Conservation (phyloP, 202 grass and related monocot species). For the Brachypodium distachyon region DNA sequence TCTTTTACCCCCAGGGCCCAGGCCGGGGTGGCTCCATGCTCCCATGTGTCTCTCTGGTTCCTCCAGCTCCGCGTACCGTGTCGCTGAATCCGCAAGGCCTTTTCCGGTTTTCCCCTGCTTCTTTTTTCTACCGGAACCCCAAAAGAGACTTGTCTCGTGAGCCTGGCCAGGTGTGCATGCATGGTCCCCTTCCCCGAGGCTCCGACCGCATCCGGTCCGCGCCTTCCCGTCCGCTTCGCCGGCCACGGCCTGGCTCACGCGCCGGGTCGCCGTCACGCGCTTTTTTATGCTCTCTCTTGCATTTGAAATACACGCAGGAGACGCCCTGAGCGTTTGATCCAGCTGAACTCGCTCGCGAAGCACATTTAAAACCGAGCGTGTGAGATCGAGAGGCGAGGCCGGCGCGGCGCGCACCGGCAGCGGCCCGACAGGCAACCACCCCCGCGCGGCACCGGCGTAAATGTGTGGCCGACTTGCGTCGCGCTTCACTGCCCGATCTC, state of each 20-base stretch:
- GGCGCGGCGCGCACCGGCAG: neutral
- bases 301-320: too few relatives aligned
- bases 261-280: neutral
- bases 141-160: conserved; percentile 23
- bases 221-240: neutral
- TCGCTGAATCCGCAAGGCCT: neutral
- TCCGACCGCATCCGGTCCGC: conserved; percentile 22
- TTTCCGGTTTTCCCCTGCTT: neutral
- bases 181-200: neutral
- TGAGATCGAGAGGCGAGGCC: neutral
- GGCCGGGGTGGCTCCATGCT: neutral
- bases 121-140: neutral
- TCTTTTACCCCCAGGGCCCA: neutral
- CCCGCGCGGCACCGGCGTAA: conserved; percentile 8
- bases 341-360: neutral
- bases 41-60: conserved; percentile 8
- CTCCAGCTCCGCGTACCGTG: neutral
- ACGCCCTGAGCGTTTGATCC: too few relatives aligned
- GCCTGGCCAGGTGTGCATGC: neutral
- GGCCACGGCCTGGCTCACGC: neutral
- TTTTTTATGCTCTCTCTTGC: too few relatives aligned
- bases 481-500: conserved; percentile 1
- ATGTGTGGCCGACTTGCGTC: too few relatives aligned
- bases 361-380: neutral
- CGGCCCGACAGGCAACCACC: conserved; percentile 18